These are phyloP conservation scores for Aspergillus vadensis DNA, from an alignment of 2,329 filamentous ascomycete species.

Conservation along the genomic window DNA sequence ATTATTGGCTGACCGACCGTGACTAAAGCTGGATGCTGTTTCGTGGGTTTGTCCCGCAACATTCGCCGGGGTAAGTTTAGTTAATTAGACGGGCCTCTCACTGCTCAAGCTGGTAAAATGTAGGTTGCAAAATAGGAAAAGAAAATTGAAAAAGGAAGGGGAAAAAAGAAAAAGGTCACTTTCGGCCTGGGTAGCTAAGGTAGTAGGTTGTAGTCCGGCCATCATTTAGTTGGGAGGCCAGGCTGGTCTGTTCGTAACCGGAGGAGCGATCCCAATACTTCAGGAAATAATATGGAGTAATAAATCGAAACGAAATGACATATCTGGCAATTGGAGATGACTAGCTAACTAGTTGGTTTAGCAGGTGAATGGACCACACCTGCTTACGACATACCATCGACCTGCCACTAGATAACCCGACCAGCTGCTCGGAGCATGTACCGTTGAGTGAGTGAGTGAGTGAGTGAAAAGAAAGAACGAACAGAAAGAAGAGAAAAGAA, in stretches of 20 bases:
- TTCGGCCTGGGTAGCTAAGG: background rate
- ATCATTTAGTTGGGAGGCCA: background rate
- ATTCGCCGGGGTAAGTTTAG: slow-evolving; percentile 18
- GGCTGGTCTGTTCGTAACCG: background rate
- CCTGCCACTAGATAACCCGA: background rate
- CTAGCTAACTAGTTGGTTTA: too few relatives aligned
- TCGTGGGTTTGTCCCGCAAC: slow-evolving; percentile 26
- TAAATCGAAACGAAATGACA: background rate
- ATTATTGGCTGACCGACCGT: background rate
- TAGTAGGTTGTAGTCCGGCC: background rate
- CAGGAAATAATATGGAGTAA: too few relatives aligned
- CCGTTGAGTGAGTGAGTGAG: too few relatives aligned
- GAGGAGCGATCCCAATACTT: background rate
- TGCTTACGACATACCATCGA: background rate
- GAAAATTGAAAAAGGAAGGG: too few relatives aligned
- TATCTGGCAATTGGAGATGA: background rate
- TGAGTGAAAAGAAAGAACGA: background rate
- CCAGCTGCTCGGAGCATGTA: background rate
- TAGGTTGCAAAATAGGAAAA: background rate
- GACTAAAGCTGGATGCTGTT: slow-evolving; percentile 17
- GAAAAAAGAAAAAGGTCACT: background rate
- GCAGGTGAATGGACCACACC: background rate
- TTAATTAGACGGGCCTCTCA: slow-evolving; percentile 13
- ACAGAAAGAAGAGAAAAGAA: background rate
- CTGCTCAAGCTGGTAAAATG: background rate